These are phyloP conservation scores for Penicillium paxilli DNA, from an alignment of 495 filamentous ascomycete genomes.

Conservation along the genomic window DNA sequence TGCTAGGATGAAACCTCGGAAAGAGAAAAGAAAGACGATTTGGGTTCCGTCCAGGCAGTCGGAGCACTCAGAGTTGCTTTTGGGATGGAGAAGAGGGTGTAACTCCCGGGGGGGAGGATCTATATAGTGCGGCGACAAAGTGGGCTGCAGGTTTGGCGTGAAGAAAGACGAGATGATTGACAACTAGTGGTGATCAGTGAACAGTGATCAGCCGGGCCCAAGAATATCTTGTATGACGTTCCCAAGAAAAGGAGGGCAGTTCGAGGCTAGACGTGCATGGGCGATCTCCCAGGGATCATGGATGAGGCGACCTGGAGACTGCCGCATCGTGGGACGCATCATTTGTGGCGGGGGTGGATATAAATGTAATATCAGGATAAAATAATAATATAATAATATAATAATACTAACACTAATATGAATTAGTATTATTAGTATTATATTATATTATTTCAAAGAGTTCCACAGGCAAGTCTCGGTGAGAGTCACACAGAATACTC, in stretches of 20 bases:
- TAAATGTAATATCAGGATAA: slow-evolving; percentile 25
- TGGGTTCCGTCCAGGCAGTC: slow-evolving; percentile 17
- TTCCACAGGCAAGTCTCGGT: slow-evolving; percentile 12
- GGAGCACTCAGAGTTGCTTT: slow-evolving; percentile 22
- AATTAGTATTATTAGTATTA: neutral
- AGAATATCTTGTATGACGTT: slow-evolving; percentile 21
- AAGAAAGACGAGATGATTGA: slow-evolving; percentile 18
- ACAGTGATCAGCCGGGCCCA: slow-evolving; percentile 21
- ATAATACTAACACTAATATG: neutral
- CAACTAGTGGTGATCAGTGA: slow-evolving; percentile 25
- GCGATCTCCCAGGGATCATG: slow-evolving; percentile 21
- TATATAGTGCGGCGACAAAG: slow-evolving; percentile 5
- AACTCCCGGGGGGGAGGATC: slow-evolving; percentile 13
- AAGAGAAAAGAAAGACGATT: slow-evolving; percentile 6
- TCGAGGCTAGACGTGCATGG: slow-evolving; percentile 26
- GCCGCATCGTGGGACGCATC: slow-evolving; percentile 25
- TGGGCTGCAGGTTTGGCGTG: slow-evolving; percentile 8
- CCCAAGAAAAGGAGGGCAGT: slow-evolving; percentile 15
- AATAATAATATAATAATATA: slow-evolving; percentile 1
- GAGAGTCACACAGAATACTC: slow-evolving; percentile 15
- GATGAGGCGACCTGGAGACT: slow-evolving; percentile 18
- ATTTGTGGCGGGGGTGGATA: slow-evolving; percentile 12
- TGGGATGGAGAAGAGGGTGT: slow-evolving; percentile 2
- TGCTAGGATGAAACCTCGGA: no score
- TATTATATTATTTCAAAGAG: neutral